Conservation (phyloP, 2,329 filamentous ascomycete species). For the Fusarium mundagurra region DNA sequence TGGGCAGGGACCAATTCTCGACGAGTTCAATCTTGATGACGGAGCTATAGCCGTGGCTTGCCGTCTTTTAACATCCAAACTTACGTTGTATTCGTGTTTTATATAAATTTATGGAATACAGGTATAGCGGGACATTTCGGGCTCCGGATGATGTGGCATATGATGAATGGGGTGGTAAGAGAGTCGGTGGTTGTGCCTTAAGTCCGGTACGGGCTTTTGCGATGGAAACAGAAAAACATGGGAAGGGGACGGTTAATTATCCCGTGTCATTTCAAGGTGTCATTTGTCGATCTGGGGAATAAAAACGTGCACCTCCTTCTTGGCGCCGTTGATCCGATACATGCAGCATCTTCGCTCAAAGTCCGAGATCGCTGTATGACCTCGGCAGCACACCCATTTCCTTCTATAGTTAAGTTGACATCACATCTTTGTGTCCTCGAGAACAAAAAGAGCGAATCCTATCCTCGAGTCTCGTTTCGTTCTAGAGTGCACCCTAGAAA, state of each 20-base stretch:
- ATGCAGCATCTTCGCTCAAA: background rate
- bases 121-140: slow-evolving; percentile 22
- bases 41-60: slow-evolving; percentile 14
- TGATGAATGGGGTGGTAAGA: slow-evolving; percentile 7
- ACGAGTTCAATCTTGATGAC: background rate
- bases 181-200: slow-evolving; percentile 17
- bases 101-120: background rate
- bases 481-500: background rate
- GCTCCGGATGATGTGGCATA: slow-evolving; percentile 16
- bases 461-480: background rate
- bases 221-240: background rate
- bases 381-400: background rate
- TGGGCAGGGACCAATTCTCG: slow-evolving; percentile 24
- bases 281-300: slow-evolving; percentile 23
- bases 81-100: background rate
- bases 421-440: background rate
- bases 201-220: slow-evolving; percentile 13
- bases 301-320: slow-evolving; percentile 1
- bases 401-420: too few species aligned
- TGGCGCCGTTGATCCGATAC: slow-evolving; percentile 9
- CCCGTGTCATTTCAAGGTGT: slow-evolving; percentile 6
- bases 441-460: rapidly evolving
- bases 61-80: background rate
- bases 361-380: background rate
- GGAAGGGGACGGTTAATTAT: slow-evolving; percentile 5